These are phyloP conservation scores for Chenopodium suecicum DNA, from an alignment of 148 eudicot genomes.

Conservation along the genomic window DNA sequence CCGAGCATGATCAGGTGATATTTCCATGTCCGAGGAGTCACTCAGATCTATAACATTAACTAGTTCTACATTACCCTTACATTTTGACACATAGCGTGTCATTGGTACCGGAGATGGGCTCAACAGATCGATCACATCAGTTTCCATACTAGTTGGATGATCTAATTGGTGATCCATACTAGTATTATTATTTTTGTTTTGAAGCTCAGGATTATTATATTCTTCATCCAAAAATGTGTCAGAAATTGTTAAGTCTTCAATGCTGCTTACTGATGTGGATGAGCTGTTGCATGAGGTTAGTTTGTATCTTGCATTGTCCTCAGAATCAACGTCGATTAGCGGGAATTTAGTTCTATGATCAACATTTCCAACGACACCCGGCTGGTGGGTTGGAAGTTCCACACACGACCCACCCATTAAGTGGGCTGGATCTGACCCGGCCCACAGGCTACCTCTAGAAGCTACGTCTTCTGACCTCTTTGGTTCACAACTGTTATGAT, in stretches of 20 bases:
- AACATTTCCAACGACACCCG: background rate
- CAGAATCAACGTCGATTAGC: slow-evolving; percentile 9
- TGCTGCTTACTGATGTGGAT: slow-evolving; percentile 8
- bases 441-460: background rate
- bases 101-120: slow-evolving; percentile 60
- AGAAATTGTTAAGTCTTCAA: slow-evolving; percentile 18
- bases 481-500: background rate
- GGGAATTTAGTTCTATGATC: slow-evolving; percentile 19
- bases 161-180: slow-evolving; percentile 5
- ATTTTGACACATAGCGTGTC: slow-evolving; percentile 34
- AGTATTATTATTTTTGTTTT: too few relatives aligned
- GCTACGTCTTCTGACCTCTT: slow-evolving; percentile 16
- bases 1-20: slow-evolving; percentile 56
- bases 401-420: background rate
- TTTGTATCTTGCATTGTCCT: slow-evolving; percentile 11
- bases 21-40: slow-evolving; percentile 66
- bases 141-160: slow-evolving; percentile 5
- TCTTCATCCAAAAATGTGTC: slow-evolving; percentile 5
- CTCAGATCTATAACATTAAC: slow-evolving; percentile 60
- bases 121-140: slow-evolving; percentile 46
- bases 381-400: background rate
- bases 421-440: background rate
- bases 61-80: slow-evolving; percentile 30
- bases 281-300: background rate
- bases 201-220: background rate